Conservation (phyloP, 2,329 filamentous ascomycete genomes). For the Cryphonectria radicalis region DNA sequence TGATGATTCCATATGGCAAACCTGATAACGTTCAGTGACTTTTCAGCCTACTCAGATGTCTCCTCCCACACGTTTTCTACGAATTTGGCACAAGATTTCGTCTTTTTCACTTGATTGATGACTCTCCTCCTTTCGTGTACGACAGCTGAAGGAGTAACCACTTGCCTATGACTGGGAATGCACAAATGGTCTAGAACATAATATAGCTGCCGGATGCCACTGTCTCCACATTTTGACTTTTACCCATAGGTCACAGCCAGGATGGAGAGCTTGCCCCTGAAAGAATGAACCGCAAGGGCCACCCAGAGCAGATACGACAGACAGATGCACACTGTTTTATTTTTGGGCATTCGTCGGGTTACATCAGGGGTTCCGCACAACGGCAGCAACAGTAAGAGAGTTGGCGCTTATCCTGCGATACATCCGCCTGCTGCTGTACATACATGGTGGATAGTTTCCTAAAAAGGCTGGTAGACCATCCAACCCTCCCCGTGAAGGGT, state of each 20-base stretch:
- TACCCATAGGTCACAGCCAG: neutral
- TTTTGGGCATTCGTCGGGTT: neutral
- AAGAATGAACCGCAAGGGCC: too few relatives aligned
- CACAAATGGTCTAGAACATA: neutral
- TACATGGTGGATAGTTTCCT: too few relatives aligned
- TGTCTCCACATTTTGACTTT: neutral
- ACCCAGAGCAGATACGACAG: too few relatives aligned
- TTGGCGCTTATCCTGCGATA: neutral
- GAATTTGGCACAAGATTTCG: neutral
- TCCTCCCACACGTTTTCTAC: neutral
- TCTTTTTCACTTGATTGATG: too few relatives aligned
- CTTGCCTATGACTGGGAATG: neutral
- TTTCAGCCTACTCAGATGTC: neutral
- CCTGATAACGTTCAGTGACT: neutral
- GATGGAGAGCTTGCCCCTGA: too few relatives aligned
- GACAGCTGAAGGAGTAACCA: neutral
- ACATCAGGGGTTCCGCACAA: neutral
- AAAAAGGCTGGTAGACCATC: too few relatives aligned
- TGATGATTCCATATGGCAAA: neutral
- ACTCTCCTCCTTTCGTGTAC: too few relatives aligned
- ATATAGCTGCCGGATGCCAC: neutral
- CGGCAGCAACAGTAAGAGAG: neutral
- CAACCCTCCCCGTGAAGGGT: too few relatives aligned
- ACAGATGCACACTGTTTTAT: neutral
- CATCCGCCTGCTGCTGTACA: neutral